Evolutionary conservation across 2,329 filamentous ascomycete species (phyloP), one percentile per base, ranked within the genome.

Genomic region (Talaromyces sp.): DNA sequence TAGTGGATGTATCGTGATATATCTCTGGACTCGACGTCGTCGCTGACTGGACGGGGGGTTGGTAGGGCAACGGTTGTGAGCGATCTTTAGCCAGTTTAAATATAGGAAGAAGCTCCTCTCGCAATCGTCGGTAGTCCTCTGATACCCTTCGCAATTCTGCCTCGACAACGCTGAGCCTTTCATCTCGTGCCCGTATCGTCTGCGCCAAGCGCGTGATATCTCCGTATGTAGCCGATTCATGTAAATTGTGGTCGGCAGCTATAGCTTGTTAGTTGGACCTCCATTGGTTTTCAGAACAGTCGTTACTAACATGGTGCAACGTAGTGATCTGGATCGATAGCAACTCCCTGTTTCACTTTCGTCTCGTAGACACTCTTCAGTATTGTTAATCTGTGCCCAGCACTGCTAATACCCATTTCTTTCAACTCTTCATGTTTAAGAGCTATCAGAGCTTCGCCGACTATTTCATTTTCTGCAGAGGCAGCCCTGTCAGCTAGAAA

Each of bases 331-430:
- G 90, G 89, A 75, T 98, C 94, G 72, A 97, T 86, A 17, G 92
- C 90, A 67, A 98, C 87, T 72, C 96, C 93, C 74, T 97, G 93
- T 69, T 92, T 92, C 77, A 94, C 90, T 81, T 99, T 99, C 74
- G 95, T 89, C 74, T 98, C 93, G 80, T 97, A 98, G 63, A 98
- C 93, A 72, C 89, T 93, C 81, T 97, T 98, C 66, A 99, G 85
- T 65, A 99, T 96, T 25, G 93, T 96, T 72, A 99, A 84, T 67
- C 95, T 89, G 80, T 99, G 95, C 47, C 95, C 95, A 58, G 97
- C 92, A 79, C 94, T 98, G 68, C 84, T 83, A 69, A 99, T 91
- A 58, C 93, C 93, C 89, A 98, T 94, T 75, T 96, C 92, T 79
- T 96, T 97, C 72, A 99, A 83, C 76, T 98, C 94, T 65, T 96